Conservation (phyloP, 257 asterid genomes). For the Forsythia viridissima region DNA sequence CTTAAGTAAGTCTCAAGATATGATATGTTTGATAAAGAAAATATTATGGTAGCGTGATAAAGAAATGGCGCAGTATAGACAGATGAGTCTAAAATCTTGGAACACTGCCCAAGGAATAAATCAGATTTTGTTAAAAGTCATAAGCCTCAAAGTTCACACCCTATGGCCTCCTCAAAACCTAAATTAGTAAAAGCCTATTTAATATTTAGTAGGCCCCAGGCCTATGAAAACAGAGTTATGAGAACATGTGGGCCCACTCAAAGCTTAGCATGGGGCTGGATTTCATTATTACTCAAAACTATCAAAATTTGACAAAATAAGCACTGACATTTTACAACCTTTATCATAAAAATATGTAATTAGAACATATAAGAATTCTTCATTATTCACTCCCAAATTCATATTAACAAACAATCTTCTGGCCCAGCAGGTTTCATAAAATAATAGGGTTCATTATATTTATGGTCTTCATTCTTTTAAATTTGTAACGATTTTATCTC, state of each 20-base stretch:
- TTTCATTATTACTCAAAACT: background rate
- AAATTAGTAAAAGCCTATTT: background rate
- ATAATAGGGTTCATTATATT: too few species aligned
- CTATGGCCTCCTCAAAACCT: background rate
- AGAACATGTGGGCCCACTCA: background rate
- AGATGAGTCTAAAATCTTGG: background rate
- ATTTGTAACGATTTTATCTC: too few species aligned
- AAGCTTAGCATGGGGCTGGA: background rate
- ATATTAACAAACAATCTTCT: too few species aligned
- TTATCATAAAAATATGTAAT: too few species aligned
- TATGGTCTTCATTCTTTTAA: too few species aligned
- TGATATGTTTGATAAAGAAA: background rate
- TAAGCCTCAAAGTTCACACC: background rate
- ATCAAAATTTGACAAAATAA: background rate
- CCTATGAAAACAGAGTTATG: background rate
- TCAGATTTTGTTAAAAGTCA: background rate
- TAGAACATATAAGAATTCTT: too few species aligned
- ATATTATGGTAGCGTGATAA: background rate
- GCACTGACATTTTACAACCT: background rate
- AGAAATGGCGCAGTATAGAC: background rate
- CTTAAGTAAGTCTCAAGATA: too few species aligned
- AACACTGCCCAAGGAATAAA: conserved; percentile 1
- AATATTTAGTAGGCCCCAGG: background rate
- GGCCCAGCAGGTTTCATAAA: too few species aligned
- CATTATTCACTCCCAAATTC: too few species aligned